phyloP scores from a whole-genome alignment of 2,329 filamentous ascomycete genomes.

The Scedosporium dehoogii region DNA sequence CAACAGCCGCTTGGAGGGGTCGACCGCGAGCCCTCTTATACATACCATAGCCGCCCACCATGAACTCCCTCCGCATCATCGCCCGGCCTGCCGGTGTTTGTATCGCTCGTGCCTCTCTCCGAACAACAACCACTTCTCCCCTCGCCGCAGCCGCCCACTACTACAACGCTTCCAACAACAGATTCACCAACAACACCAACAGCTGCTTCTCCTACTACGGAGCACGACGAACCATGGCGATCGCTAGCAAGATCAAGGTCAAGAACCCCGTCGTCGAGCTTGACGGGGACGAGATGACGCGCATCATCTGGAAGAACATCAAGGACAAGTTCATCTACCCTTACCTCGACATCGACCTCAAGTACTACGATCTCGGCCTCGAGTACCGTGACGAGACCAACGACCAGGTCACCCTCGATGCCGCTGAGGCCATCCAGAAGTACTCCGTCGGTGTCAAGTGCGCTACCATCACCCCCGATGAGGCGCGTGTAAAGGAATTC shows the following conservation, averaged over 20 bases:
- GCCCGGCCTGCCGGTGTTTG: slow-evolving; percentile 7
- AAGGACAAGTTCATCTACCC: slow-evolving; percentile 98
- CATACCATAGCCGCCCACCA: neutral
- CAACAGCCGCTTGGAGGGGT: neutral
- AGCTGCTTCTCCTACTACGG: slow-evolving; percentile 8
- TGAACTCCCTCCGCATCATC: slow-evolving; percentile 4
- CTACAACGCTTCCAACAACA: slow-evolving; percentile 1
- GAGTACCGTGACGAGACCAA: slow-evolving; percentile 93
- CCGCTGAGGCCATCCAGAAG: slow-evolving; percentile 96
- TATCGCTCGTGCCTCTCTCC: neutral
- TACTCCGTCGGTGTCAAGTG: slow-evolving; percentile 99
- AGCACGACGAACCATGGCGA: slow-evolving; percentile 39
- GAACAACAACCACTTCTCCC: neutral
- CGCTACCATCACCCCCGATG: slow-evolving; percentile 96
- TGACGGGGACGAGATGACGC: slow-evolving; percentile 92
- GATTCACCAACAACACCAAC: slow-evolving; percentile 6
- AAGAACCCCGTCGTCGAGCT: slow-evolving; percentile 98
- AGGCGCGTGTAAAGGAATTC: slow-evolving; percentile 94
- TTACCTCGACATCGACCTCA: slow-evolving; percentile 94
- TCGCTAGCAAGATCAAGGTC: slow-evolving; percentile 85
- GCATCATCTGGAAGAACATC: slow-evolving; percentile 98
- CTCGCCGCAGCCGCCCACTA: neutral
- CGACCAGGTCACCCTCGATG: slow-evolving; percentile 90
- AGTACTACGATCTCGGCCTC: slow-evolving; percentile 93
- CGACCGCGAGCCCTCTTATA: neutral